Conservation (phyloP, 441 rosid genomes). For the Jatropha podagrica region DNA sequence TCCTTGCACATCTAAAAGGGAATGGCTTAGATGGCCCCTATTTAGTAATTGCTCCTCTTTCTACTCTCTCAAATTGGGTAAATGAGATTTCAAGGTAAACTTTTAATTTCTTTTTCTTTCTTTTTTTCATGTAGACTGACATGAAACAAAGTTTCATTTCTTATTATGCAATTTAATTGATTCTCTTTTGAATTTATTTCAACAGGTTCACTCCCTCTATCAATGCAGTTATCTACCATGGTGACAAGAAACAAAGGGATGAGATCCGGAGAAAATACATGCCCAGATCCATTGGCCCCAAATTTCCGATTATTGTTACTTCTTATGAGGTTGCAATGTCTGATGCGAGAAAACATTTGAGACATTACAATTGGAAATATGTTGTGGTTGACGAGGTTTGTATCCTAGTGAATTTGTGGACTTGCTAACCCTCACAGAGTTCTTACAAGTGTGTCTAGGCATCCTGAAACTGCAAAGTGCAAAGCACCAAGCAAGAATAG, state of each 20-base stretch:
- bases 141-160: conserved; percentile 15
- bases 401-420: conserved; percentile 10
- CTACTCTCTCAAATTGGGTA: conserved; percentile 92
- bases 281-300: conserved; percentile 72
- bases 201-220: conserved; percentile 79
- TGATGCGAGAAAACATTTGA: conserved; percentile 68
- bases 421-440: not conserved
- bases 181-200: conserved; percentile 10
- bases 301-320: conserved; percentile 82
- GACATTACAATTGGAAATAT: conserved; percentile 86
- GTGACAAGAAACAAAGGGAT: conserved; percentile 61
- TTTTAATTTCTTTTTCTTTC: not conserved
- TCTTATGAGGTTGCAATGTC: conserved; percentile 90
- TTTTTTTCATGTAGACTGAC: conserved; percentile 12
- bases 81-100: conserved; percentile 80
- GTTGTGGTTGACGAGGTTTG: conserved; percentile 92
- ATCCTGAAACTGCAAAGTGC: conserved; percentile 4
- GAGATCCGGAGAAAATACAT: conserved; percentile 69
- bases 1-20: conserved; percentile 86
- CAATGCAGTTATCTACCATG: conserved; percentile 83
- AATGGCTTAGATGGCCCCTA: conserved; percentile 90
- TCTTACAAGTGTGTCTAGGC: not conserved
- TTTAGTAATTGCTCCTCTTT: conserved; percentile 91
- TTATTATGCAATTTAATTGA: not conserved
- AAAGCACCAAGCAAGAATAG: not conserved